Percentiles rank a stretch among this genome's conserved stretches.
These are phyloP conservation scores for Nakaseomyces glabratus DNA, from an alignment of 1,139 yeast genomes.

Conservation along the genomic window DNA sequence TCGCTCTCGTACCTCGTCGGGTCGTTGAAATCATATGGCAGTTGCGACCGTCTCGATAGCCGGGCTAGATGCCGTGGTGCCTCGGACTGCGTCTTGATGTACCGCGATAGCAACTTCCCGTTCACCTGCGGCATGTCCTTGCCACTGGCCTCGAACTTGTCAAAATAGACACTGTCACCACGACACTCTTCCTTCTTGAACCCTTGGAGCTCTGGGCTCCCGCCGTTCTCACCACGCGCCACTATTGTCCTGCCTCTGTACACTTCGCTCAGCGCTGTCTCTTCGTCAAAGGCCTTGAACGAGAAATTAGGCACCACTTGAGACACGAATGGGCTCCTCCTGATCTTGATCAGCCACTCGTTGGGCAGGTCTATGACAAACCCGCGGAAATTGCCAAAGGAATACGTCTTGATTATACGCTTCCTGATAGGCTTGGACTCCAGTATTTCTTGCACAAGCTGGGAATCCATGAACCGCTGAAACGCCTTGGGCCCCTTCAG, in stretches of 20 bases:
- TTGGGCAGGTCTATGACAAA: conserved; percentile 51
- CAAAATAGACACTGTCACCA: conserved; percentile 30
- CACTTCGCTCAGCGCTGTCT: conserved; percentile 14
- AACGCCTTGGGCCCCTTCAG: conserved; percentile 23
- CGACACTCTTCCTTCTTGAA: conserved; percentile 10
- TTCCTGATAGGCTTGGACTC: conserved; percentile 14
- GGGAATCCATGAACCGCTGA: conserved; percentile 19
- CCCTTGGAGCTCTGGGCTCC: conserved; percentile 9
- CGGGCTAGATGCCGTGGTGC: conserved; percentile 68
- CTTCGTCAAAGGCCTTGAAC: conserved; percentile 39
- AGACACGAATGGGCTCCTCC: conserved; percentile 41
- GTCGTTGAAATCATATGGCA: conserved; percentile 29
- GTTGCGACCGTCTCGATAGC: conserved; percentile 42
- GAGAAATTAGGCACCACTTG: conserved; percentile 52
- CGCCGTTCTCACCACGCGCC: conserved; percentile 8
- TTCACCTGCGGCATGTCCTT: conserved; percentile 23
- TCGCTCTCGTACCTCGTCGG: conserved; percentile 17
- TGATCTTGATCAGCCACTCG: conserved; percentile 20
- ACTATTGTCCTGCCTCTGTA: neutral
- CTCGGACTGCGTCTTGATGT: conserved; percentile 33
- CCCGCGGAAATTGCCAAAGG: conserved; percentile 56
- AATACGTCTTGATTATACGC: conserved; percentile 35
- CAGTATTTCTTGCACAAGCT: conserved; percentile 18
- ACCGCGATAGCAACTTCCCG: conserved; percentile 32
- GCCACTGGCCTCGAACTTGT: conserved; percentile 34